Evolutionary conservation across 108 stramenopile species (phyloP), one percentile per base, ranked within the genome.

Genomic region (Fragilariopsis cylindrus): DNA sequence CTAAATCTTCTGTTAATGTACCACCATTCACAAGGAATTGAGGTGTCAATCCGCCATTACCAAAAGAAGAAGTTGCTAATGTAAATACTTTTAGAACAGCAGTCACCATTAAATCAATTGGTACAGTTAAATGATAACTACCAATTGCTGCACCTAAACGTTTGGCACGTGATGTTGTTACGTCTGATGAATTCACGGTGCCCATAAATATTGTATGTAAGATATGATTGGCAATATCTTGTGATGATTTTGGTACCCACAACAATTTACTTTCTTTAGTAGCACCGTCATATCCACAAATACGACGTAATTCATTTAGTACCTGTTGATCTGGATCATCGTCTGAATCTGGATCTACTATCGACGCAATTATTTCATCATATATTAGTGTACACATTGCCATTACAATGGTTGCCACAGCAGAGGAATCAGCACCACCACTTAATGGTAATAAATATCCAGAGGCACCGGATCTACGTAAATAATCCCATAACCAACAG

Each of bases 401-500:
- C 46, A 96, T 95, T 3, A 98, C 98, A 72, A 99, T 98, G 48
- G 96, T 90, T 3, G 96, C 96, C 3, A 96, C 96, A 48, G 95
- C 87, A 19, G 90, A 86, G 19, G 95, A 96, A 73, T 99, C 99
- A 16, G 99, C 99, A 40, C 99, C 99, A 41, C 99, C 98, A n/a
- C n/a, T n/a, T n/a, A n/a, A n/a, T n/a, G n/a, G n/a, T n/a, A n/a
- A n/a, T n/a, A n/a, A n/a, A n/a, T n/a, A n/a, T n/a, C 99, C 99
- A 6, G 88, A 81, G 12, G 97, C 97, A 41, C 97, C 96, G 8
- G 90, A 89, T 19, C 98, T 78, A 40, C 99, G 86, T 69, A 98
- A 70, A 80, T 97, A 99, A 79, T 99, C 99, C 99, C 99, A 99
- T 47, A 99, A 80, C 99, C 99, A 99, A 84, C 97, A 98, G 21